phyloP scores from a whole-genome alignment of 2,329 filamentous ascomycete genomes.

The Trichoderma koningii region DNA sequence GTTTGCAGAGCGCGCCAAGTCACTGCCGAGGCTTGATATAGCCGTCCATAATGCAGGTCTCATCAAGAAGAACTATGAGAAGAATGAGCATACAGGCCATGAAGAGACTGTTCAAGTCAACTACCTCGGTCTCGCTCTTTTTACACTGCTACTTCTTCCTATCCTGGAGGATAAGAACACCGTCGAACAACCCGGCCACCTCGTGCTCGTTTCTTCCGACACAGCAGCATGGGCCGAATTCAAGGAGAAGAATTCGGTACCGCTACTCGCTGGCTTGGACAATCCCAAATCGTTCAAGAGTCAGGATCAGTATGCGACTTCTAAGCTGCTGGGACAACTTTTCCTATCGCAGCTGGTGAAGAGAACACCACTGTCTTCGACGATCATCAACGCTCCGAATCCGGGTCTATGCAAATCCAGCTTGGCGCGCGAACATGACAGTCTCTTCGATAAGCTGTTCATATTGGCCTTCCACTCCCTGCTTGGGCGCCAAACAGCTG shows the following conservation, averaged over 20 bases:
- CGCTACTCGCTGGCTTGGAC: neutral
- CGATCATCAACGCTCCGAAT: slow-evolving; percentile 15
- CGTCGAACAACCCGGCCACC: neutral
- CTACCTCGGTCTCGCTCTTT: neutral
- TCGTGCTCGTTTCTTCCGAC: slow-evolving; percentile 10
- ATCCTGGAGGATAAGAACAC: neutral
- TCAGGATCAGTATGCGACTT: slow-evolving; percentile 4
- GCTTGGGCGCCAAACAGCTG: neutral
- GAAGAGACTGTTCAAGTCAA: slow-evolving; percentile 4
- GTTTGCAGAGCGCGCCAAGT: slow-evolving; percentile 2
- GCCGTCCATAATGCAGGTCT: slow-evolving; percentile 10
- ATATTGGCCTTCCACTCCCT: neutral
- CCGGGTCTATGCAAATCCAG: slow-evolving; percentile 6
- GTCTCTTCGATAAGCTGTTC: neutral
- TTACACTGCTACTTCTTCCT: slow-evolving; percentile 1
- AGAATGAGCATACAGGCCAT: neutral
- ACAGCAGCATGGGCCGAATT: slow-evolving; percentile 9
- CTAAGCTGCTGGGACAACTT: slow-evolving; percentile 8
- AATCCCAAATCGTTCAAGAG: neutral
- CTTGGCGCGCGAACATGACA: neutral
- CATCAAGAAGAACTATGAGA: neutral
- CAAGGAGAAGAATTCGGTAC: neutral
- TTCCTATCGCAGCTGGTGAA: slow-evolving; percentile 10
- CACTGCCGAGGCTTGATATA: slow-evolving; percentile 4
- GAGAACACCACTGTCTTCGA: neutral